These are phyloP conservation scores for Brassica cretica DNA, from an alignment of 345 rosid species.

Conservation along the genomic window DNA sequence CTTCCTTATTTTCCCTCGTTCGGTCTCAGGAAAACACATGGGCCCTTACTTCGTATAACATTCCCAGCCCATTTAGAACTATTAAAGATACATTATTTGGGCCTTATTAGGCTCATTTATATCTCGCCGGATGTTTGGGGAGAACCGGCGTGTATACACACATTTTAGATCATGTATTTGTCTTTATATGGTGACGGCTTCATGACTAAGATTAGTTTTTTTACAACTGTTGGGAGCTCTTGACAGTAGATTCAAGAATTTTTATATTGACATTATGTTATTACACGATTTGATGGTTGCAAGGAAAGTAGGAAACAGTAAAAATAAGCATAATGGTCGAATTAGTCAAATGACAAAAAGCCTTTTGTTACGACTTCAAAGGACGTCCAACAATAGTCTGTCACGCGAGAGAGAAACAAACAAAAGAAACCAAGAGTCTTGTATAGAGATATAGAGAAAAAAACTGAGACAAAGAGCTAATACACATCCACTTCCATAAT, in stretches of 20 bases:
- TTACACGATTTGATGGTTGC: too few relatives aligned
- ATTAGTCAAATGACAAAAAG: slow-evolving; percentile 1
- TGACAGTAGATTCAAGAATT: too few relatives aligned
- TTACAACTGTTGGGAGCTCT: too few relatives aligned
- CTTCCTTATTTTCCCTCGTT: neutral
- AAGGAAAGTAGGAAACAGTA: neutral
- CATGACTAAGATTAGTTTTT: too few relatives aligned
- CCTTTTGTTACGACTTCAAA: slow-evolving; percentile 17
- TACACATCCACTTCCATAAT: slow-evolving; percentile 27
- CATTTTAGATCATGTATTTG: too few relatives aligned
- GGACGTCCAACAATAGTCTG: slow-evolving; percentile 12
- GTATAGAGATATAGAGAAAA: neutral
- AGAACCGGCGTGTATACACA: neutral
- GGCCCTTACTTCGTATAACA: neutral
- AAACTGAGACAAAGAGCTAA: slow-evolving; percentile 30
- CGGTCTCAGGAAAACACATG: neutral
- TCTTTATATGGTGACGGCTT: too few relatives aligned
- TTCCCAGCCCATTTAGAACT: neutral
- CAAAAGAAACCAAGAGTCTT: slow-evolving; percentile 4
- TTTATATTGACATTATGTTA: too few relatives aligned
- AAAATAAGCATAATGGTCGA: slow-evolving; percentile 10
- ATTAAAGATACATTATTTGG: neutral
- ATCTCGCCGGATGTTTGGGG: neutral
- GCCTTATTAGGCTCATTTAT: neutral
- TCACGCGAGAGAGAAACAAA: slow-evolving; percentile 2